Evolutionary conservation across 768 basidiomycete species (phyloP), one percentile per base, ranked within the genome.

Genomic region (Trametes cinnabarina): DNA sequence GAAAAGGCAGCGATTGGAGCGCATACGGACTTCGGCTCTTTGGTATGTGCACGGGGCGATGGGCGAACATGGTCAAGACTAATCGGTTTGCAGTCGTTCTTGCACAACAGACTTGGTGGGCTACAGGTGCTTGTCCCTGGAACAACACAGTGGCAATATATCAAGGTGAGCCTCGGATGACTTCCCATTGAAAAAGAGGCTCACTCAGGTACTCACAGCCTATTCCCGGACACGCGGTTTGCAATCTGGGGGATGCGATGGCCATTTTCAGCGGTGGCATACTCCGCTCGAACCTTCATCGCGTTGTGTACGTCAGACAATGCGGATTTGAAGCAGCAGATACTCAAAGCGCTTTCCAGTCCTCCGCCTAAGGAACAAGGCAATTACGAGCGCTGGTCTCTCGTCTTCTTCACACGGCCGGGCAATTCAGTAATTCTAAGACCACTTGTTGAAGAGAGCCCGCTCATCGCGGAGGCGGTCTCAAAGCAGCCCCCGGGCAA

Each of bases 71-170:
- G 20, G 19, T 42, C 19, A 26, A 15, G 9, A 5, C 17, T 26
- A 25, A 15, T 1, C 10, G 26, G 6, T 14, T 17, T 12, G n/a
- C 60, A 86, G 82, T 83, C 85, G 0, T 83, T 89, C 73, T 73
- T 90, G 54, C 84, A 87, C 63, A 89, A 89, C 66, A 78, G 77
- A 3, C 78, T 87, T 0, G 88, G 88, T 9, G 88, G 88, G 0
- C 73, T 90, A 5, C 88, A 89, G 58, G 87, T 89, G 0, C 72
- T 87, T 32, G 78, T 79, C 0, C 86, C 85, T 0, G 85, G 82
- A 17, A 65, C 77, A 3, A 79, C 85, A 17, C 66, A 77, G 23
- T 89, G 88, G 88, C 80, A 80, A 65, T 89, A 88, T 60, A 75
- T 89, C 61, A 82, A 82, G 78, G 86, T 79, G 28, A 15, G 62